Evolutionary conservation across 2,329 filamentous ascomycete genomes (phyloP).

Genomic region (Dendrostoma leiphaemia): DNA sequence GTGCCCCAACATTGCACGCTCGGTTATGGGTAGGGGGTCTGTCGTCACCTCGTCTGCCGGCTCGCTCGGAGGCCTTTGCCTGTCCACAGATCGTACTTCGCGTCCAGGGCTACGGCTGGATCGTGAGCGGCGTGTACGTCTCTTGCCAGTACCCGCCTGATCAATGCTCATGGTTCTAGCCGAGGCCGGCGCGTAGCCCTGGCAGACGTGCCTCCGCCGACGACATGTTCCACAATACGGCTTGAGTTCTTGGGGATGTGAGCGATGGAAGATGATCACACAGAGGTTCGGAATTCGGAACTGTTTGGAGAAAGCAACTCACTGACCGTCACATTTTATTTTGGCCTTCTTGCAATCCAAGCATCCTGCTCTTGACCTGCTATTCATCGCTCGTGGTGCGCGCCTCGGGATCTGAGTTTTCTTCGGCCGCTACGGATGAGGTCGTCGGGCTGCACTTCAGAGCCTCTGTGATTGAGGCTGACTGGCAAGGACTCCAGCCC

Average conservation of each 20-base stretch:
- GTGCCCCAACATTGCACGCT: too few relatives aligned
- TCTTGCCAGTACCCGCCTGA: too few relatives aligned
- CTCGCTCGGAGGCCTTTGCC: not conserved
- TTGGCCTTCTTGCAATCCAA: conserved; percentile 9
- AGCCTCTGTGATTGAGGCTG: too few relatives aligned
- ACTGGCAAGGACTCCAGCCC: too few relatives aligned
- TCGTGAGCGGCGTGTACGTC: not conserved
- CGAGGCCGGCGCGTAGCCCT: conserved; percentile 24
- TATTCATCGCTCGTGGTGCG: conserved; percentile 3
- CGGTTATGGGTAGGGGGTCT: not conserved
- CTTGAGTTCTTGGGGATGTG: not conserved
- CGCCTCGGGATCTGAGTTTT: too few relatives aligned
- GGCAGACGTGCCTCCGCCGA: conserved; percentile 28
- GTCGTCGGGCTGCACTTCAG: too few relatives aligned
- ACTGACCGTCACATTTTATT: conserved; percentile 13
- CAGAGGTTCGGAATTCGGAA: too few relatives aligned
- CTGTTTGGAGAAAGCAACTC: too few relatives aligned
- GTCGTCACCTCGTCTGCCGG: not conserved
- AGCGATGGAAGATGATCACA: not conserved
- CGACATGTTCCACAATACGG: conserved; percentile 31
- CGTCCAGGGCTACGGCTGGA: not conserved
- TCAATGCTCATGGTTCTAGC: too few relatives aligned
- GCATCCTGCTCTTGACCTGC: conserved; percentile 10
- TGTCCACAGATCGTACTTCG: too few relatives aligned
- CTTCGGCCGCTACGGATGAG: too few relatives aligned